Base-by-base conservation (phyloP, 768 basidiomycete genomes). In the Hericium alpestre region DNA sequence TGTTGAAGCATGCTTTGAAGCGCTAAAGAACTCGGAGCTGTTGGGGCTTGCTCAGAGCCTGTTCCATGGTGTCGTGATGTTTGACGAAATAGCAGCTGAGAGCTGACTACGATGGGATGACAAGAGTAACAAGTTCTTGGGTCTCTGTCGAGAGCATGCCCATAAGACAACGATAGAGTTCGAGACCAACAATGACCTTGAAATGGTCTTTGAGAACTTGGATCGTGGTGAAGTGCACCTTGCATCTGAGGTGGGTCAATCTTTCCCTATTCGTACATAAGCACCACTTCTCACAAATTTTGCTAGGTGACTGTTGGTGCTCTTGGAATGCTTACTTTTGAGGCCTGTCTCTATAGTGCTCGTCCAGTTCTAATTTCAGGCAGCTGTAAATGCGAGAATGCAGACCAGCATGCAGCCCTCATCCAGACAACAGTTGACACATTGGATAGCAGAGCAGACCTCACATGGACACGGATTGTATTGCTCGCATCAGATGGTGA, bases 281-380 rank as follows among this genome's bases (percentile, higher is more conserved):
- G 27, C 40, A 4, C n/a, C 40, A 10, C 40, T n/a, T 18, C 22
- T 48, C n/a, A 50, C 20, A 5, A 22, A 13, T 22, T 9, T 53
- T 32, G 27, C 9, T 23, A 58, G 57, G 53, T 53, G 3, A 58
- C 57, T 1, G 18, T 58, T 4, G 57, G 57, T 10, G 48, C 53
- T 0, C 39, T 58, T n/a, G 39, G 43, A 2, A 4, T 58, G 1
- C 25, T 54, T 1, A 12, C 16, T 13, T 8, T 9, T 2, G 20
- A 46, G 4, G 9, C 8, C 7, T 13, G 18, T 15, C 52, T 58
- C 13, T 58, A 58, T 10, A 54, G 57, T 40, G 47, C 53, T 0
- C 10, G 23, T 1, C 57, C 53, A 0, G n/a, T 38, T 16, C 51
- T 53, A 4, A 5, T 53, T n/a, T 53, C 51, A n/a, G 51, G 51